Percentiles rank a stretch among this genome's conserved stretches.
Evolutionary conservation across 257 asterid genomes (phyloP).

Genomic region (Nicotiana benthamiana): DNA sequence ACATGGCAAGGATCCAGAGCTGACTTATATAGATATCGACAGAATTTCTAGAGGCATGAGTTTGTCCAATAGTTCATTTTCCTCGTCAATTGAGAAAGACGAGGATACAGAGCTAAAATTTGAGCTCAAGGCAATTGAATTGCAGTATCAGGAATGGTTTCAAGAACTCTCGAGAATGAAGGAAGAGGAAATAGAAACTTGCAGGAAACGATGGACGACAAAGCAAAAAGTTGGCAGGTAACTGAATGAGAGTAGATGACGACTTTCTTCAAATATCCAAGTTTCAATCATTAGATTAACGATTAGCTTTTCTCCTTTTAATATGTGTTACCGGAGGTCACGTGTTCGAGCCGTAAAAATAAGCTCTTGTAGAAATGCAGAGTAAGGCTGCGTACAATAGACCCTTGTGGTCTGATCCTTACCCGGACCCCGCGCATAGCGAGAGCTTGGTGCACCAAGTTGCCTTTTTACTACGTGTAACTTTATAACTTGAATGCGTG

Average conservation of each 20-base stretch:
- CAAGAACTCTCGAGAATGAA: slow-evolving; percentile 23
- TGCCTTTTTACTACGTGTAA: too few relatives aligned
- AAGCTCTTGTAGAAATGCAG: too few relatives aligned
- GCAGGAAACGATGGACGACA: slow-evolving; percentile 36
- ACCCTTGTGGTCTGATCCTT: accelerated
- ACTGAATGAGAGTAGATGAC: slow-evolving; percentile 1
- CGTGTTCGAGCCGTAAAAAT: too few relatives aligned
- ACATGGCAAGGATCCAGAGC: slow-evolving; percentile 12
- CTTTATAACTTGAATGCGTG: neutral
- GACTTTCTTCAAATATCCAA: neutral
- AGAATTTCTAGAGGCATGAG: slow-evolving; percentile 16
- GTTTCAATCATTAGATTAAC: neutral
- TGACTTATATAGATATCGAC: slow-evolving; percentile 7
- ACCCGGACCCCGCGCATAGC: too few relatives aligned
- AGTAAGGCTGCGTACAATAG: too few relatives aligned
- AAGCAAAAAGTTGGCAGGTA: slow-evolving; percentile 13
- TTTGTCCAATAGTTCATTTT: slow-evolving; percentile 19
- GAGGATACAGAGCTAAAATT: slow-evolving; percentile 15
- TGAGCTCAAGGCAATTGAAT: slow-evolving; percentile 26
- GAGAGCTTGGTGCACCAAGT: too few relatives aligned
- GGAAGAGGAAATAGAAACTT: slow-evolving; percentile 29
- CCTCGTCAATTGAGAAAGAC: slow-evolving; percentile 13
- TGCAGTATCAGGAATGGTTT: slow-evolving; percentile 27
- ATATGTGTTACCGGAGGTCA: too few relatives aligned
- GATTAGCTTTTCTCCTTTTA: neutral